phyloP scores from a whole-genome alignment of 2,329 filamentous ascomycete species.

The Amphichorda felina region DNA sequence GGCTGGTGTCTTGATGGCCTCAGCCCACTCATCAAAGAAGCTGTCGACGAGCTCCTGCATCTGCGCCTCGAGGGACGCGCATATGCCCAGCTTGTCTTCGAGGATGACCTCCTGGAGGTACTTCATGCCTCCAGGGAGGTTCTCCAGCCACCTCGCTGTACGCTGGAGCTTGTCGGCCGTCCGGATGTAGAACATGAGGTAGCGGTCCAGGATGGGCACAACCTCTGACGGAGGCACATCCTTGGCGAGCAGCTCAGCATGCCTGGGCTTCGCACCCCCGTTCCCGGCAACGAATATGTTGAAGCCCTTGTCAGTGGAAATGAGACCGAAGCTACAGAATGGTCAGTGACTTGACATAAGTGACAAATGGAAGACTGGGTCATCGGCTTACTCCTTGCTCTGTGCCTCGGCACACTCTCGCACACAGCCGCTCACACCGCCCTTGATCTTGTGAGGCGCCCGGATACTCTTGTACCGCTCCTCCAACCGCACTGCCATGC shows the following conservation, averaged over 20 bases:
- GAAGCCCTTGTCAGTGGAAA: constrained; percentile 86
- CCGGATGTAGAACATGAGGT: constrained; percentile 87
- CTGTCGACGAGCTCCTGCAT: constrained; percentile 76
- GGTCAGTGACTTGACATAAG: too few relatives aligned
- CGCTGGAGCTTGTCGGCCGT: constrained; percentile 84
- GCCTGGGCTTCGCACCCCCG: constrained; percentile 73
- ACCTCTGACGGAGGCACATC: constrained; percentile 77
- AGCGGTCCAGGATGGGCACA: constrained; percentile 74
- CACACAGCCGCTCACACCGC: constrained; percentile 83
- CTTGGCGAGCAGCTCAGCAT: constrained; percentile 74
- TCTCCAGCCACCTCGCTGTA: constrained; percentile 80
- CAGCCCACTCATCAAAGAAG: constrained; percentile 89
- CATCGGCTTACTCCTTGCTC: constrained; percentile 64
- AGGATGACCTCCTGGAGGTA: constrained; percentile 77
- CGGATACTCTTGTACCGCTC: constrained; percentile 81
- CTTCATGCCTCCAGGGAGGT: constrained; percentile 68
- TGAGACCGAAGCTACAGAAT: constrained; percentile 61
- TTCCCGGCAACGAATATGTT: constrained; percentile 89
- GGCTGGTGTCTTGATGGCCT: constrained; percentile 59
- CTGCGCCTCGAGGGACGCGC: constrained; percentile 70
- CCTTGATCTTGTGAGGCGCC: constrained; percentile 85
- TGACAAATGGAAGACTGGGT: neutral
- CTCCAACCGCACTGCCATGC: constrained; percentile 78
- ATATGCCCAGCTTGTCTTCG: constrained; percentile 78
- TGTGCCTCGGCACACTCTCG: constrained; percentile 87